Conservation (phyloP, 306 rosid species). For the Cucumis sativus region Cucumber_9930_V3 NC_026660.2:28009001-28009500, state of each 20-base stretch:
- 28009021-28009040: slow-evolving; percentile 90
- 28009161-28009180: slow-evolving; percentile 62
- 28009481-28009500: slow-evolving; percentile 24
- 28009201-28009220: slow-evolving; percentile 86
- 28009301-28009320: slow-evolving; percentile 96
- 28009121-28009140: slow-evolving; percentile 76
- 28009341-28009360: slow-evolving; percentile 87
- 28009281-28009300: slow-evolving; percentile 64
- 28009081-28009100: slow-evolving; percentile 84
- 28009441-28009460: slow-evolving; percentile 71
- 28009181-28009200: slow-evolving; percentile 94
- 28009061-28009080: slow-evolving; percentile 79
- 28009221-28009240: slow-evolving; percentile 96
- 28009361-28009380: slow-evolving; percentile 78
- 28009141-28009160: slow-evolving; percentile 52
- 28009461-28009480: slow-evolving; percentile 27
- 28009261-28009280: slow-evolving; percentile 80
- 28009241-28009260: slow-evolving; percentile 60
- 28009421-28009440: slow-evolving; percentile 63
- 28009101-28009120: slow-evolving; percentile 80
- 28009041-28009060: slow-evolving; percentile 78
- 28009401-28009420: slow-evolving; percentile 71
- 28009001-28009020: slow-evolving; percentile 88
- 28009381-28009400: slow-evolving; percentile 67
- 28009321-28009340: slow-evolving; percentile 79